A percentile compares a stretch with the other conserved stretches of the same genome.
Evolutionary conservation across 371 early-diverging fungal species (phyloP).

Genomic region (Ordospora colligata): DNA sequence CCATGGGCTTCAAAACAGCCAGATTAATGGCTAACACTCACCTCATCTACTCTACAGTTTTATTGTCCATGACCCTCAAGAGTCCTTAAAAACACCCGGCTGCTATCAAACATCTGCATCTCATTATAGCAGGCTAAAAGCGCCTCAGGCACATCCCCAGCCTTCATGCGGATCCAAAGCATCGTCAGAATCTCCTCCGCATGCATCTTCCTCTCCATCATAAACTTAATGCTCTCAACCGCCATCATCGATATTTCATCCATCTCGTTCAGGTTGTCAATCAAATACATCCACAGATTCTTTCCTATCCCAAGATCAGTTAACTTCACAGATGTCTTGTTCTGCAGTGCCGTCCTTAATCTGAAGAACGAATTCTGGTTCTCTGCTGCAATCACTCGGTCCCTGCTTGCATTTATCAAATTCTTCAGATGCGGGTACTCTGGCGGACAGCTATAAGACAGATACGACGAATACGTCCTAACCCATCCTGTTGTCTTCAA

Average conservation of each 20-base stretch:
- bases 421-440: constrained; percentile 42
- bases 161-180: constrained; percentile 17
- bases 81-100: constrained; percentile 5
- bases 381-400: constrained; percentile 13
- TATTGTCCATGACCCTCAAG: constrained; percentile 1
- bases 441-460: constrained; percentile 32
- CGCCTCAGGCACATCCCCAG: constrained; percentile 1
- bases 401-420: constrained; percentile 37
- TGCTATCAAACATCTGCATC: neutral
- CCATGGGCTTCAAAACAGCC: neutral
- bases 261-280: constrained; percentile 35
- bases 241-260: constrained; percentile 8
- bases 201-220: constrained; percentile 28
- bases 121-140: constrained; percentile 25
- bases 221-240: constrained; percentile 6
- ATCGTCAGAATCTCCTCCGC: constrained; percentile 19
- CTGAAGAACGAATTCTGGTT: constrained; percentile 32
- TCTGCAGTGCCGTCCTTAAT: constrained; percentile 25
- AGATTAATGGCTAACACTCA: neutral
- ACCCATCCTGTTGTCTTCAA: constrained; percentile 11
- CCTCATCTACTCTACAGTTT: constrained; percentile 11
- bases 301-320: constrained; percentile 12
- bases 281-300: constrained; percentile 14
- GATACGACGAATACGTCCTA: constrained; percentile 28
- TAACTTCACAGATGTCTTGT: constrained; percentile 5